phyloP scores from a whole-genome alignment of 2,329 filamentous ascomycete species.

The Orbilia brochopaga region DNA sequence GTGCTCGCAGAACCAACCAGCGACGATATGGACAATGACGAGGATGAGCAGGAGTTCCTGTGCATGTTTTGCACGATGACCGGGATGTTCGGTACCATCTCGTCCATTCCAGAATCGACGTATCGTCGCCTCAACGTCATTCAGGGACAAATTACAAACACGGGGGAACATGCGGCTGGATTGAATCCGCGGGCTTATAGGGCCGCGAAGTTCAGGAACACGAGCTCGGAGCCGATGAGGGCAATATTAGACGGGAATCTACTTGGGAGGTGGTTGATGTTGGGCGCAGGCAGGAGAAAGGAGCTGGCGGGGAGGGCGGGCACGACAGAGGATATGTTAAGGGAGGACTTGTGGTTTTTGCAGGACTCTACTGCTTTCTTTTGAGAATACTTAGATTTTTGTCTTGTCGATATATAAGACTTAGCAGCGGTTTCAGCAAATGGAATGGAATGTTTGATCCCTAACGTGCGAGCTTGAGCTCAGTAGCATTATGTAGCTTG shows the following conservation, averaged over 20 bases:
- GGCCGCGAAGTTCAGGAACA: constrained; percentile 58
- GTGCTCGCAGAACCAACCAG: constrained; percentile 55
- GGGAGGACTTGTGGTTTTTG: constrained; percentile 53
- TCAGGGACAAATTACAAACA: constrained; percentile 76
- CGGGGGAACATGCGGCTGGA: constrained; percentile 76
- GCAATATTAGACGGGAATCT: constrained; percentile 54
- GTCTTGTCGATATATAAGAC: background rate
- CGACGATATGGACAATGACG: constrained; percentile 58
- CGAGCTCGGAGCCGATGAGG: constrained; percentile 53
- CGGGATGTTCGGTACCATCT: constrained; percentile 77
- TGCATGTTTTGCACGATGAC: constrained; percentile 76
- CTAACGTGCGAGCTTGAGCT: too few species aligned
- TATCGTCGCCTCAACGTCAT: constrained; percentile 85
- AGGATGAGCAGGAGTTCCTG: constrained; percentile 55
- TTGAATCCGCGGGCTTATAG: constrained; percentile 84
- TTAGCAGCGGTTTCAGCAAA: background rate
- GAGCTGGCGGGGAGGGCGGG: constrained; percentile 54
- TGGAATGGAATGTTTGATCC: background rate
- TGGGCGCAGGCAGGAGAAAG: constrained; percentile 53
- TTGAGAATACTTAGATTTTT: constrained; percentile 2
- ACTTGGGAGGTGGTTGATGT: constrained; percentile 53
- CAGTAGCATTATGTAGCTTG: background rate
- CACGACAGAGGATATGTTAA: constrained; percentile 52
- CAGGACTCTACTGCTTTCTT: constrained; percentile 50
- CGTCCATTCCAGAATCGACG: constrained; percentile 75